Evolutionary conservation across 257 asterid species (phyloP).

Genomic region (Nicotiana otophora): DNA sequence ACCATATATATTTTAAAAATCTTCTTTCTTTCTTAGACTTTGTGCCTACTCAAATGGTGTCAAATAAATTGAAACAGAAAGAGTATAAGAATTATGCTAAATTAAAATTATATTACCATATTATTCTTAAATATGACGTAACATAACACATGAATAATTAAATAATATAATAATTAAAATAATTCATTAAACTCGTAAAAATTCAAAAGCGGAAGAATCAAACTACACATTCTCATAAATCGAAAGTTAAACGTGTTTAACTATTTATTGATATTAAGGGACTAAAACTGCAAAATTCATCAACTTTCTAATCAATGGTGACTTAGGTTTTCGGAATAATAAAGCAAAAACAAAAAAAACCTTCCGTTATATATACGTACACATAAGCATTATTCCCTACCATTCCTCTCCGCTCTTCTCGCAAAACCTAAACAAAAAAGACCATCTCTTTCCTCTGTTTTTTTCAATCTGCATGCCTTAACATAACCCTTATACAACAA

Average conservation of each 20-base stretch:
- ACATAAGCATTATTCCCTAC: background rate
- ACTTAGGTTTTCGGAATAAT: background rate
- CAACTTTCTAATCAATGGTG: background rate
- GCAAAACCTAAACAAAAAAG: background rate
- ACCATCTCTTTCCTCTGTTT: background rate
- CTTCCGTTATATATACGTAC: background rate
- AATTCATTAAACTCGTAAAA: no score
- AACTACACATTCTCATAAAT: no score
- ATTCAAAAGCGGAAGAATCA: no score
- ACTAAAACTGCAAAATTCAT: background rate
- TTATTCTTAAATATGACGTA: background rate
- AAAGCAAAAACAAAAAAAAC: background rate
- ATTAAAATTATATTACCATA: no score
- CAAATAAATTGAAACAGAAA: no score
- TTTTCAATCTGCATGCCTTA: background rate
- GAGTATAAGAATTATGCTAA: no score
- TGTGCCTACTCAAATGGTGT: no score
- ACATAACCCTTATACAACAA: background rate
- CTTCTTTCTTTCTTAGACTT: no score
- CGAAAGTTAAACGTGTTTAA: background rate
- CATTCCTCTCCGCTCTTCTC: background rate
- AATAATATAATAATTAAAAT: no score
- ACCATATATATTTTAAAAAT: fast-evolving
- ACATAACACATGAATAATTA: no score
- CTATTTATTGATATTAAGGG: background rate